These are phyloP conservation scores for Oryza glaberrima DNA, from an alignment of 176 grass and related monocot genomes.

Conservation along the genomic window DNA sequence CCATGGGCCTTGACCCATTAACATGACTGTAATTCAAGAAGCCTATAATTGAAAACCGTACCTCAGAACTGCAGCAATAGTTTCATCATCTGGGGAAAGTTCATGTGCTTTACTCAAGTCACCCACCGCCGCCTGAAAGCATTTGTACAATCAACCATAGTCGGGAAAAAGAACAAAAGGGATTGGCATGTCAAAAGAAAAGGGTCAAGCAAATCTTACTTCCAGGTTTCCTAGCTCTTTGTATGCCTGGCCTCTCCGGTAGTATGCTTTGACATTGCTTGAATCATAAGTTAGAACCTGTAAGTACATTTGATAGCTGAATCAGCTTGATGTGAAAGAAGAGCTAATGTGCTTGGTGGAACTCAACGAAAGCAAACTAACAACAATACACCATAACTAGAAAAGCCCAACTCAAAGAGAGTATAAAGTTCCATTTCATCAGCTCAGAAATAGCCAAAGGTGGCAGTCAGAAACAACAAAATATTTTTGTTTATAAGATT, in stretches of 20 bases:
- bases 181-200: slow-evolving; percentile 25
- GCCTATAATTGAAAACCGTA: slow-evolving; percentile 30
- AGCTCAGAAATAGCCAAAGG: slow-evolving; percentile 20
- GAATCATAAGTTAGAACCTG: slow-evolving; percentile 81
- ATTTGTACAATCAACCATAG: slow-evolving; percentile 38
- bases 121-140: slow-evolving; percentile 74
- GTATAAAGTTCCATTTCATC: slow-evolving; percentile 6
- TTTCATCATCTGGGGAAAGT: slow-evolving; percentile 92
- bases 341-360: neutral
- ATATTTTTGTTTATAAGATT: slow-evolving; percentile 20
- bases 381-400: neutral
- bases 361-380: neutral
- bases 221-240: slow-evolving; percentile 83
- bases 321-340: neutral
- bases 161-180: neutral
- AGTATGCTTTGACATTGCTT: slow-evolving; percentile 91
- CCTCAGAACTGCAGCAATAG: slow-evolving; percentile 88
- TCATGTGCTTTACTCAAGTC: slow-evolving; percentile 84
- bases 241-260: slow-evolving; percentile 94
- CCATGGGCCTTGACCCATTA: too few species aligned
- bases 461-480: slow-evolving; percentile 10
- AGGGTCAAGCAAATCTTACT: slow-evolving; percentile 44
- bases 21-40: neutral
- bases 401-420: slow-evolving; percentile 2
- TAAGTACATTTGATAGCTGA: slow-evolving; percentile 41